These are phyloP conservation scores for Chamaenerion angustifolium DNA, from an alignment of 345 rosid species.

Conservation along the genomic window DNA sequence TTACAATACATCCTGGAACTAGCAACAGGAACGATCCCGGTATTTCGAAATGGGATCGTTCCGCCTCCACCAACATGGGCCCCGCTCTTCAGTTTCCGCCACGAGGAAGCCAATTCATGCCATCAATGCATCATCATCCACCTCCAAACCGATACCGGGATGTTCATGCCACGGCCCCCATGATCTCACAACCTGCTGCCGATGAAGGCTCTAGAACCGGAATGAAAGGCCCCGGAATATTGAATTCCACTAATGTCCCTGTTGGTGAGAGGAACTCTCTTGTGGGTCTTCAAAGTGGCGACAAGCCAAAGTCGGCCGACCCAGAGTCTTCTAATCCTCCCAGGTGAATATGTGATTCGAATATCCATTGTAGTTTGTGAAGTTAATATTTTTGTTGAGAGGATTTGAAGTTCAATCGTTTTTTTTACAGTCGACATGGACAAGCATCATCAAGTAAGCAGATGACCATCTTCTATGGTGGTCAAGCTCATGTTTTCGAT, in stretches of 20 bases:
- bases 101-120: slow-evolving; percentile 47
- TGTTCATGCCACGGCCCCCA: slow-evolving; percentile 32
- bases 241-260: slow-evolving; percentile 34
- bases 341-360: slow-evolving; percentile 25
- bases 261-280: slow-evolving; percentile 29
- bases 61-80: slow-evolving; percentile 28
- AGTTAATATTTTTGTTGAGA: background rate
- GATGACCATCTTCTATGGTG: slow-evolving; percentile 95
- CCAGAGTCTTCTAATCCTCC: slow-evolving; percentile 47
- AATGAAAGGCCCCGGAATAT: slow-evolving; percentile 55
- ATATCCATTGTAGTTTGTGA: too few relatives aligned
- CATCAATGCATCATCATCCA: slow-evolving; percentile 52
- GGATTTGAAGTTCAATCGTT: background rate
- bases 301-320: slow-evolving; percentile 30
- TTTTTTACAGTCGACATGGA: slow-evolving; percentile 35
- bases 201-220: slow-evolving; percentile 99
- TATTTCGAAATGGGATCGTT: slow-evolving; percentile 36
- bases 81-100: slow-evolving; percentile 40
- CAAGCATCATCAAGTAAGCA: slow-evolving; percentile 45
- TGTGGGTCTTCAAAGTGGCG: slow-evolving; percentile 26
- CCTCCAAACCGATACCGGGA: slow-evolving; percentile 60
- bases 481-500: slow-evolving; percentile 99
- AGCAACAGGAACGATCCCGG: slow-evolving; percentile 31
- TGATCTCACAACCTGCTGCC: slow-evolving; percentile 67
- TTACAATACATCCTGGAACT: slow-evolving; percentile 31